These are phyloP conservation scores for Besnoitia besnoiti DNA, from an alignment of 169 alveolate species.

Conservation along the genomic window DNA sequence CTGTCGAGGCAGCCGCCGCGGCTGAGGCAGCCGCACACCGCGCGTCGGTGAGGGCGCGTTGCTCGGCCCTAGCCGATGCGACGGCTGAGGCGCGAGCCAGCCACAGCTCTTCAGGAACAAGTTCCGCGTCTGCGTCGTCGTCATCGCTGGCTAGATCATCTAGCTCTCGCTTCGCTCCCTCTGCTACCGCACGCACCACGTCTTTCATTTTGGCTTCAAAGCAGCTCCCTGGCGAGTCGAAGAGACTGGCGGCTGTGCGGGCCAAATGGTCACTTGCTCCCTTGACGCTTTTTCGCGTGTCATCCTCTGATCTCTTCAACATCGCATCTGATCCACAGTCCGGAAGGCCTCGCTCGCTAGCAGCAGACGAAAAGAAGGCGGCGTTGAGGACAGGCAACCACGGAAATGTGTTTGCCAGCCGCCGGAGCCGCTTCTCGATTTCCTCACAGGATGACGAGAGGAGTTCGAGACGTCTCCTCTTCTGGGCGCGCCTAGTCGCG, in stretches of 20 bases:
- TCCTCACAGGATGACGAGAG: slow-evolving; percentile 15
- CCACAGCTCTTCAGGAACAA: not conserved
- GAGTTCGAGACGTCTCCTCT: not conserved
- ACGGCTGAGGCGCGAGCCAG: not conserved
- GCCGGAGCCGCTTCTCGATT: not conserved
- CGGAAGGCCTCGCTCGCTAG: not conserved
- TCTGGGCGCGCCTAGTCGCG: not conserved
- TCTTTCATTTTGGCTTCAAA: not conserved
- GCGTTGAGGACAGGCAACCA: slow-evolving; percentile 26
- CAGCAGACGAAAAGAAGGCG: not conserved
- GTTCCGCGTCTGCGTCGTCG: not conserved
- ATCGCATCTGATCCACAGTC: not conserved
- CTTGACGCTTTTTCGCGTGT: not conserved
- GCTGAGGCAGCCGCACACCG: not conserved
- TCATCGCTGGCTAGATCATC: not conserved
- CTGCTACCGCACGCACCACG: not conserved
- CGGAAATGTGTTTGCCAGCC: not conserved
- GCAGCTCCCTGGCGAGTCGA: not conserved
- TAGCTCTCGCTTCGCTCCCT: not conserved
- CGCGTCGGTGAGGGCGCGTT: not conserved
- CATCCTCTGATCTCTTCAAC: not conserved
- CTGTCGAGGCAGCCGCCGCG: not conserved
- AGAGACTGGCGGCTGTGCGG: not conserved
- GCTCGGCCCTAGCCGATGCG: slow-evolving; percentile 23
- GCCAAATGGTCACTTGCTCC: not conserved